Evolutionary conservation across 116 monocot genomes (phyloP), one percentile per base, ranked within the genome.

Genomic region (Posidonia oceanica): DNA sequence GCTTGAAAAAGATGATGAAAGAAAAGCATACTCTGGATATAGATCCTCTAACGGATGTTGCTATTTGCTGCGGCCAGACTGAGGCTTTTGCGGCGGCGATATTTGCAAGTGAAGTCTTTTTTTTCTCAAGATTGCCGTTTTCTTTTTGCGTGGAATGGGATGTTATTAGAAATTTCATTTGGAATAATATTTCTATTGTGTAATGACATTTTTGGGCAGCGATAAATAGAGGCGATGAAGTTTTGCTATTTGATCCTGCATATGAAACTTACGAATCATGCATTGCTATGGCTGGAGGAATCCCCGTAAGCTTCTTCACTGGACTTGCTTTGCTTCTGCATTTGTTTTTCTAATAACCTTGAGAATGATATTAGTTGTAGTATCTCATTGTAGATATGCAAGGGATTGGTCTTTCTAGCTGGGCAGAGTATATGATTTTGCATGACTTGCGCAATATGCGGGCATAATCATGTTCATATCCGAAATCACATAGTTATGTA

Each of bases 161-260:
- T 64, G 29, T 73, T 36, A 14, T 73, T 59, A 39, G 21, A 56
- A 11, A 21, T 73, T n/a, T 37, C 41, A 40, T 36, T 14, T 17
- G 14, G 39, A 23, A 62, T 62, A 23, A 41, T 68, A 60, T 55
- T 20, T 29, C 29, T 29, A 29, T 57, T 69, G 36, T 14, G 36
- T 14, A 63, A 22, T n/a, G 3, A 53, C 37, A 20, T 39, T 52
- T 67, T 67, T 37, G 40, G 79, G 69, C 84, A 95, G 91, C 80
- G 61, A 84, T 91, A 68, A 75, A 84, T 67, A 75, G 68, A 14
- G 94, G 91, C 13, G 91, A 95, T 70, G 94, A 95, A 57, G 84
- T 91, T 37, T 53, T 95, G 72, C 52, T 95, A 36, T 91, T 95
- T 76, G 95, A 95, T 81, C 95, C 95, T 78, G 80, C 86, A 69